Evolutionary conservation across 2,329 filamentous ascomycete genomes (phyloP).

Genomic region (Zasmidium angulare): DNA sequence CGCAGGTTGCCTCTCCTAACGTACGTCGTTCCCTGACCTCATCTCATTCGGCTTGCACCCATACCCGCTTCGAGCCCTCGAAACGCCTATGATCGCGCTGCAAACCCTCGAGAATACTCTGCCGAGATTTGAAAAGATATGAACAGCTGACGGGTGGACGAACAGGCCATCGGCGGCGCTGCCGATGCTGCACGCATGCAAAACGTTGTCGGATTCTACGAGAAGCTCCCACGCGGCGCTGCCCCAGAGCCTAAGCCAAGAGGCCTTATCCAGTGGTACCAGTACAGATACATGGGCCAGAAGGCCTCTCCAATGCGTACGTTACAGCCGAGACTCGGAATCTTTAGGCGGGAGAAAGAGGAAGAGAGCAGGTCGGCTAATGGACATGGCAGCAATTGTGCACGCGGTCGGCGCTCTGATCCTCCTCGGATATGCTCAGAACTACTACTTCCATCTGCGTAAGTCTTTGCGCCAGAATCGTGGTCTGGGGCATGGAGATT

Average conservation of each 20-base stretch:
- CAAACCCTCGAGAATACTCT: background rate
- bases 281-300: constrained; percentile 86
- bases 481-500: constrained; percentile 6
- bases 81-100: background rate
- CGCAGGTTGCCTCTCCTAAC: constrained; percentile 77
- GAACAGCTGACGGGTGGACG: constrained; percentile 25
- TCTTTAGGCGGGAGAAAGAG: too few relatives aligned
- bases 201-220: constrained; percentile 97
- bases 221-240: constrained; percentile 90
- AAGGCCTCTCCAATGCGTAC: constrained; percentile 85
- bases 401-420: constrained; percentile 80
- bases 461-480: constrained; percentile 47
- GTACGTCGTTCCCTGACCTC: constrained; percentile 55
- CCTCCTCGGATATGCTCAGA: constrained; percentile 86
- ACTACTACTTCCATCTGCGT: constrained; percentile 99
- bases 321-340: constrained; percentile 44
- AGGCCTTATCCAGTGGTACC: constrained; percentile 85
- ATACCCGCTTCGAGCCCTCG: background rate
- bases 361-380: constrained; percentile 14
- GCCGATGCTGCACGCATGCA: constrained; percentile 98
- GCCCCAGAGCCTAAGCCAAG: constrained; percentile 80
- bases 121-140: background rate
- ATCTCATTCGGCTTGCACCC: constrained; percentile 4
- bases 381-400: constrained; percentile 68
- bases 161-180: constrained; percentile 86